Conservation (phyloP, 352 stramenopile species). For the Pythium monospermum region DNA sequence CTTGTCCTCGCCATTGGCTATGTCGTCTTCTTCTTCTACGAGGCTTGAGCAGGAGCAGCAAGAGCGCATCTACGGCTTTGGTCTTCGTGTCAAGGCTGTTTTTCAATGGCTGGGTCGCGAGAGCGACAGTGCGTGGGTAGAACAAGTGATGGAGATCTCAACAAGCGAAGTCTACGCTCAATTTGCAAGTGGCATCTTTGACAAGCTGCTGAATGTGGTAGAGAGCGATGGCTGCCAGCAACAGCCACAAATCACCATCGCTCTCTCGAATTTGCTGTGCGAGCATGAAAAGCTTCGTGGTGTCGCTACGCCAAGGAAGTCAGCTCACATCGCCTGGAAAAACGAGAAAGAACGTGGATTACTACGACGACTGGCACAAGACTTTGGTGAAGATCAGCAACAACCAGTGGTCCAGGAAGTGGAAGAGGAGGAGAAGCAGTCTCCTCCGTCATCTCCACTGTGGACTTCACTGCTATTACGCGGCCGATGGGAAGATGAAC, state of each 20-base stretch:
- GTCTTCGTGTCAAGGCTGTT: constrained; percentile 48
- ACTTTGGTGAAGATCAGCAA: constrained; percentile 7
- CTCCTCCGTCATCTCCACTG: not conserved
- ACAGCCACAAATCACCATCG: not conserved
- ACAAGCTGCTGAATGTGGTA: not conserved
- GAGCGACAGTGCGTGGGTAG: constrained; percentile 26
- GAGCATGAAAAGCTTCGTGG: not conserved
- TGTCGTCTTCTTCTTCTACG: no score
- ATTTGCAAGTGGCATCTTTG: constrained; percentile 17
- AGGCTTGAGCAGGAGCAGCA: no score
- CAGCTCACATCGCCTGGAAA: not conserved
- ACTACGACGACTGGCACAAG: no score
- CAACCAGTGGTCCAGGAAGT: not conserved
- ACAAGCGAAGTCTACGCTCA: constrained; percentile 13
- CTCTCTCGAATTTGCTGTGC: not conserved
- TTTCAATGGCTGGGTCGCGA: constrained; percentile 20
- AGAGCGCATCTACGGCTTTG: no score
- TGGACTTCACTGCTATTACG: constrained; percentile 45
- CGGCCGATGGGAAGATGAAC: constrained; percentile 36
- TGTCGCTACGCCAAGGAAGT: not conserved
- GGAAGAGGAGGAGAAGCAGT: not conserved
- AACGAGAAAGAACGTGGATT: not conserved
- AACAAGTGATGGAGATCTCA: constrained; percentile 1
- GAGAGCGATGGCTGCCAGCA: not conserved
- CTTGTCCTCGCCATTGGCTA: no score